phyloP scores from a whole-genome alignment of 106 monocot genomes.

The Vanilla planifolia region DNA sequence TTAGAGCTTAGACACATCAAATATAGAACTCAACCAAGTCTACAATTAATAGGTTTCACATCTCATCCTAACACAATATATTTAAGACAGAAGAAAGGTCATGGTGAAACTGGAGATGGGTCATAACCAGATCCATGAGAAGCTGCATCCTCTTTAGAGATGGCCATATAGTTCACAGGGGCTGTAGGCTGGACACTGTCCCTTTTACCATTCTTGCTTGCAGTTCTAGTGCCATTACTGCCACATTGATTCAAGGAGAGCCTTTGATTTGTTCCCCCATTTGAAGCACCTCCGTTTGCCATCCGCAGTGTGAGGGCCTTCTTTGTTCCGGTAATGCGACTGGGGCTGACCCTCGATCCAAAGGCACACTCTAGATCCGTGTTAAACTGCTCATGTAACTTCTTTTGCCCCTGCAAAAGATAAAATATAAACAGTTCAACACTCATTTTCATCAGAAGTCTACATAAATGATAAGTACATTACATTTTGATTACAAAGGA shows the following conservation, averaged over 20 bases:
- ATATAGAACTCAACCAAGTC: not conserved
- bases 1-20: not conserved
- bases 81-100: not conserved
- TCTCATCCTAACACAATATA: not conserved
- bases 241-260: conserved; percentile 38
- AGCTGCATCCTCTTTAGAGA: conserved; percentile 1
- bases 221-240: conserved; percentile 24
- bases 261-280: conserved; percentile 50
- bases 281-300: conserved; percentile 25
- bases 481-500: no score
- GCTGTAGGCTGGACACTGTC: conserved; percentile 34
- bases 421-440: no score
- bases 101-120: not conserved
- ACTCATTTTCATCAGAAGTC: no score
- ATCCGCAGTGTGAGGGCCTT: conserved; percentile 42
- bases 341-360: conserved; percentile 71
- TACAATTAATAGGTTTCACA: no score
- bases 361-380: conserved; percentile 63
- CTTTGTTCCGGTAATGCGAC: conserved; percentile 39
- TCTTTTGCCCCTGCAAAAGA: conserved; percentile 87
- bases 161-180: conserved; percentile 68
- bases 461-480: no score
- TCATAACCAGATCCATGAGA: no score
- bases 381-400: conserved; percentile 54
- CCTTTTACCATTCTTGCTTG: conserved; percentile 54